Evolutionary conservation across 164 flowering plant species (phyloP).

Genomic region (Berberis thunbergii): DNA sequence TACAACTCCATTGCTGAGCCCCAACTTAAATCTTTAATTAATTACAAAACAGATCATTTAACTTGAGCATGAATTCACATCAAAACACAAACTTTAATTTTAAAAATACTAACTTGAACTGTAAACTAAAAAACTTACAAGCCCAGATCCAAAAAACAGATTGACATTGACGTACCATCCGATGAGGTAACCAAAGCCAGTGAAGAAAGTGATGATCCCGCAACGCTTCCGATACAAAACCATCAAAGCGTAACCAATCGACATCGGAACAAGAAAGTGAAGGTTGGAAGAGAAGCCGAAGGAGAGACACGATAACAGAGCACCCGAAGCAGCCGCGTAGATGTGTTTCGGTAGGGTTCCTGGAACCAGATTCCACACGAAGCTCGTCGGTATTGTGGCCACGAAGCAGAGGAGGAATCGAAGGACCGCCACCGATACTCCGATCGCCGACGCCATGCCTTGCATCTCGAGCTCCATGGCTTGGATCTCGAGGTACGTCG

Average conservation of each 20-base stretch:
- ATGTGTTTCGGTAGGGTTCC: constrained; percentile 49
- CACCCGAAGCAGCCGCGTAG: constrained; percentile 64
- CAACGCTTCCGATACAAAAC: constrained; percentile 48
- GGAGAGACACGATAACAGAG: constrained; percentile 64
- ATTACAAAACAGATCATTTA: no score
- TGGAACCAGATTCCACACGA: constrained; percentile 60
- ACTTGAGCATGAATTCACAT: no score
- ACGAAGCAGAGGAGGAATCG: constrained; percentile 83
- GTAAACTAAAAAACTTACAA: neutral
- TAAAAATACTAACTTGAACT: neutral
- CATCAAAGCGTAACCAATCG: constrained; percentile 74
- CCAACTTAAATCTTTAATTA: no score
- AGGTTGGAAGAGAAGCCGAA: constrained; percentile 91
- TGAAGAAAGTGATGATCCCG: constrained; percentile 73
- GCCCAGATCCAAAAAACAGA: neutral
- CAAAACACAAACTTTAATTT: no score
- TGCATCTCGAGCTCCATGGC: constrained; percentile 41
- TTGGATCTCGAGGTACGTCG: neutral
- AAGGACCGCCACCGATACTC: constrained; percentile 70
- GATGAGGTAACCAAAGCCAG: constrained; percentile 81
- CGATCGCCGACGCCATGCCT: constrained; percentile 64
- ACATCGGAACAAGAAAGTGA: constrained; percentile 85
- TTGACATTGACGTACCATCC: constrained; percentile 52
- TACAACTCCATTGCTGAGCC: no score
- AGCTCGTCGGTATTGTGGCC: constrained; percentile 80